Conservation (phyloP, 768 basidiomycete species). For the Wakefieldia striispora region DNA sequence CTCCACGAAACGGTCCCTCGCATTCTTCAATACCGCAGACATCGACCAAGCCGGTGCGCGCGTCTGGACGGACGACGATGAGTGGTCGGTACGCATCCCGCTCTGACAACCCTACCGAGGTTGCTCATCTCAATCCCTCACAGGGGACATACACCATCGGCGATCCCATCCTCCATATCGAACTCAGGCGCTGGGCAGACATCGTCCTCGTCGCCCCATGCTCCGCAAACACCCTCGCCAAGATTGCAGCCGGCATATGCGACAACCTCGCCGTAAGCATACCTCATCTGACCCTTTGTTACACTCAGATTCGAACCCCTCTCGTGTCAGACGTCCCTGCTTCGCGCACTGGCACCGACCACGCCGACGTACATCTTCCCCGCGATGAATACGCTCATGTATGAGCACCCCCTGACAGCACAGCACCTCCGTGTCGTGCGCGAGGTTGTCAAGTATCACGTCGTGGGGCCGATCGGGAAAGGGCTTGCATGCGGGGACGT, state of each 20-base stretch:
- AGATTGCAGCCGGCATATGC: slow-evolving; percentile 84
- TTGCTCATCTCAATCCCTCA: background rate
- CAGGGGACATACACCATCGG: slow-evolving; percentile 76
- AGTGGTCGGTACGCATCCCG: slow-evolving; percentile 75
- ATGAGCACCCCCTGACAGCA: slow-evolving; percentile 86
- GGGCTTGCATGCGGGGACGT: slow-evolving; percentile 88
- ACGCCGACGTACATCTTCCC: slow-evolving; percentile 92
- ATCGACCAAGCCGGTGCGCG: slow-evolving; percentile 51
- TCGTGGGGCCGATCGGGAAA: slow-evolving; percentile 89
- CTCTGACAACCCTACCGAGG: background rate
- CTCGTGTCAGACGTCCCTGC: slow-evolving; percentile 60
- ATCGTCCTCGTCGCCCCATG: slow-evolving; percentile 93
- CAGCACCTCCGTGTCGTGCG: slow-evolving; percentile 75
- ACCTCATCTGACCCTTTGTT: too few species aligned
- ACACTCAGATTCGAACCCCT: background rate
- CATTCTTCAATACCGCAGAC: slow-evolving; percentile 65
- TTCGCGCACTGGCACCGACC: slow-evolving; percentile 78
- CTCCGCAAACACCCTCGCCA: slow-evolving; percentile 94
- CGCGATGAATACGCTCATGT: slow-evolving; percentile 99
- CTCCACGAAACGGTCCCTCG: slow-evolving; percentile 72
- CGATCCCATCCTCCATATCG: slow-evolving; percentile 94
- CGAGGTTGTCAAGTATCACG: slow-evolving; percentile 74
- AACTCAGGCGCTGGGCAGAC: slow-evolving; percentile 93
- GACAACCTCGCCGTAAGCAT: slow-evolving; percentile 78
- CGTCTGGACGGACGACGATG: slow-evolving; percentile 90